Evolutionary conservation across 169 alveolate genomes (phyloP).

Genomic region (Sarcocystis neurona): DNA sequence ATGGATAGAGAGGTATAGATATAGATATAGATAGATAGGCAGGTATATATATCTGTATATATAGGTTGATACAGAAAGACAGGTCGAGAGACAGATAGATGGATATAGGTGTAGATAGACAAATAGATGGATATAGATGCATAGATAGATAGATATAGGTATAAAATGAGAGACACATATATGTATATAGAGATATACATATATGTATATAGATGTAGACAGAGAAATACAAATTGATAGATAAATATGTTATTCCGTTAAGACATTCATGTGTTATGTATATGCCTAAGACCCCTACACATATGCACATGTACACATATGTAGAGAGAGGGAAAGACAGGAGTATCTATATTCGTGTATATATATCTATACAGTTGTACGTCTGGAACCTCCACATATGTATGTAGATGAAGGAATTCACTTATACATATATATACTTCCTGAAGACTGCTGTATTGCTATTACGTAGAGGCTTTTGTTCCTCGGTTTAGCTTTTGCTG

Average conservation of each 20-base stretch:
- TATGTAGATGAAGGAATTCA: no score
- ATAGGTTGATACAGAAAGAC: no score
- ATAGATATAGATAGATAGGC: no score
- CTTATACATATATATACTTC: no score
- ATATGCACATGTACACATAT: not conserved
- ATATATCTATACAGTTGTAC: no score
- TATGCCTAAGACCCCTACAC: not conserved
- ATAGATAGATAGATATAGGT: not conserved
- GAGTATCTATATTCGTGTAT: no score
- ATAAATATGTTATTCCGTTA: not conserved
- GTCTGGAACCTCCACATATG: no score
- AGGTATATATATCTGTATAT: no score
- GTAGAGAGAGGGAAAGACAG: not conserved
- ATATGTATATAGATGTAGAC: not conserved
- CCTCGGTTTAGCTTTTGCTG: no score
- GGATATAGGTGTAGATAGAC: not conserved
- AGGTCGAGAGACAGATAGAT: not conserved
- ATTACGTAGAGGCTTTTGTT: no score
- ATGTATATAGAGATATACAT: not conserved
- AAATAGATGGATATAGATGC: not conserved
- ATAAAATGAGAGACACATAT: not conserved
- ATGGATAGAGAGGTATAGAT: no score
- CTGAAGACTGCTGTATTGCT: no score
- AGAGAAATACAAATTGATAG: not conserved
- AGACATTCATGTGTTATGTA: not conserved